Conservation (phyloP, 306 rosid genomes). For the Medicago ruthenica region DNA sequence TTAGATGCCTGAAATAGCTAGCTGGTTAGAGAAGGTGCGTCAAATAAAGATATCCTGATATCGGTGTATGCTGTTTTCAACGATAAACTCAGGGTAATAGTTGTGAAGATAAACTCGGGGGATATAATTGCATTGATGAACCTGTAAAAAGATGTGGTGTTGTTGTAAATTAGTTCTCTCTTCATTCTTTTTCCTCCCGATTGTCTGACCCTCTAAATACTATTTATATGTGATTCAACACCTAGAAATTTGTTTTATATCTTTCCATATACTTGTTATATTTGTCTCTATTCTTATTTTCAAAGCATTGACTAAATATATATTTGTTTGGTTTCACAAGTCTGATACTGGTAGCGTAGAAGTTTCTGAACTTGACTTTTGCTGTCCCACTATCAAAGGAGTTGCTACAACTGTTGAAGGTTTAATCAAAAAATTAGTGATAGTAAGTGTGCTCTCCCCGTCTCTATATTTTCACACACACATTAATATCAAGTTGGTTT, state of each 20-base stretch:
- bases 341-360: constrained; percentile 52
- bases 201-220: constrained; percentile 18
- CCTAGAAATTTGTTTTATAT: neutral
- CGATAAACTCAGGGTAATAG: neutral
- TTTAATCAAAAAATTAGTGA: constrained; percentile 57
- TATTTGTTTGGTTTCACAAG: no score
- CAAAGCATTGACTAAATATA: constrained; percentile 31
- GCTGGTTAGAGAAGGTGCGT: neutral
- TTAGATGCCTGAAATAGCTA: constrained; percentile 19
- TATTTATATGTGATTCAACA: neutral
- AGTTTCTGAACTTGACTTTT: constrained; percentile 68
- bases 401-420: constrained; percentile 80
- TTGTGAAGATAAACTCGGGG: no score
- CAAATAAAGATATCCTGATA: constrained; percentile 22
- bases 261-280: neutral
- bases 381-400: constrained; percentile 53
- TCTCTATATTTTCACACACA: no score
- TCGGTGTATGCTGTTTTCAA: neutral
- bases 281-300: neutral
- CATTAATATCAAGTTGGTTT: no score
- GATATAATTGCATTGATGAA: no score
- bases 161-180: no score
- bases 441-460: constrained; percentile 47
- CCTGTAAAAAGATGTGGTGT: no score
- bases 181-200: no score